These are phyloP conservation scores for Pelargonium citronellum DNA, from an alignment of 441 rosid species.

Conservation along the genomic window DNA sequence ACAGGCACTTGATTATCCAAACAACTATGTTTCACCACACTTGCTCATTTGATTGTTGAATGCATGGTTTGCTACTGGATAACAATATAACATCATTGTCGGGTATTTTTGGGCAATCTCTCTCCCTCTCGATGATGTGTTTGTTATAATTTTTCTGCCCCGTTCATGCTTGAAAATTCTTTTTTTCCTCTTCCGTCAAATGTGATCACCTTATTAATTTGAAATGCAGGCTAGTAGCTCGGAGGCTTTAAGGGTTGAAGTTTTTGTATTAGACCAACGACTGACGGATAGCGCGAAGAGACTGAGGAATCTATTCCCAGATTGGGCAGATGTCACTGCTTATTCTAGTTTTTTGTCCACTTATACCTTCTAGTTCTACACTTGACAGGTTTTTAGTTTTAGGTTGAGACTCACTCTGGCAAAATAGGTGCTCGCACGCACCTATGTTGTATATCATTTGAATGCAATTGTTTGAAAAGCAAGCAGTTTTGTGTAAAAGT, in stretches of 20 bases:
- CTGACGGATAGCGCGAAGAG: conserved; percentile 48
- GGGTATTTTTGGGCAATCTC: too few species aligned
- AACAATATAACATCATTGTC: too few species aligned
- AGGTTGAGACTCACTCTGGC: background rate
- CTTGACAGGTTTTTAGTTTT: background rate
- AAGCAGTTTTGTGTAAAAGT: too few species aligned
- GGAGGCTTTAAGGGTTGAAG: conserved; percentile 54
- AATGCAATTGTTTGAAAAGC: background rate
- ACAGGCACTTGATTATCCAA: too few species aligned
- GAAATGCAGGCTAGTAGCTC: conserved; percentile 43
- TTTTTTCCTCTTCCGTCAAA: background rate
- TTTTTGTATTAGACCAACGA: conserved; percentile 75
- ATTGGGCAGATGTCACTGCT: conserved; percentile 73
- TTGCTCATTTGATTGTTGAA: too few species aligned
- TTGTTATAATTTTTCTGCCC: too few species aligned
- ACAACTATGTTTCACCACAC: too few species aligned
- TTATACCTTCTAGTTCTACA: conserved; percentile 42
- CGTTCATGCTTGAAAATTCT: too few species aligned
- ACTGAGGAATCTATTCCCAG: conserved; percentile 68
- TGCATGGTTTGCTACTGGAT: too few species aligned
- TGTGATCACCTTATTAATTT: conserved; percentile 16
- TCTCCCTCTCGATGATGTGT: too few species aligned
- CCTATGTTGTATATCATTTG: background rate
- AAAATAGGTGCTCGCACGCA: background rate
- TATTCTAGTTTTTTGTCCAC: conserved; percentile 68